A percentile compares a stretch with the other conserved stretches of the same genome.
Conservation (phyloP, 2,329 filamentous ascomycete species). For the Dryadomyces quercus-mongolicae region DNA sequence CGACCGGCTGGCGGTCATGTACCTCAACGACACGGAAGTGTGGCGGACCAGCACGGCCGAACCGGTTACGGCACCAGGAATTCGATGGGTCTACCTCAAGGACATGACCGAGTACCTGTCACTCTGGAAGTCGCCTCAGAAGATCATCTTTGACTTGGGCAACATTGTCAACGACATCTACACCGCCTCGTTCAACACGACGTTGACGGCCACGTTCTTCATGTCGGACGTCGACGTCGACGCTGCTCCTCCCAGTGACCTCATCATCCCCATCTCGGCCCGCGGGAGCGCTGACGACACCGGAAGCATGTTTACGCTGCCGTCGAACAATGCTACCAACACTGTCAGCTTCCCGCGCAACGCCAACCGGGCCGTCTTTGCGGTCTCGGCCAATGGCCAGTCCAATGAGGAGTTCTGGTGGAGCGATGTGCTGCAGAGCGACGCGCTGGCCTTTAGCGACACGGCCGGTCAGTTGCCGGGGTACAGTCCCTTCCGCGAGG, state of each 20-base stretch:
- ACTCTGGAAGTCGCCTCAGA: constrained; percentile 58
- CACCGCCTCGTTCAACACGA: constrained; percentile 63
- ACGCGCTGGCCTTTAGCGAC: constrained; percentile 44
- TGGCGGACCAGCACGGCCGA: constrained; percentile 77
- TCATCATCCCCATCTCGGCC: constrained; percentile 56
- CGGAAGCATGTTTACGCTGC: constrained; percentile 57
- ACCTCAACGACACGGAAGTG: constrained; percentile 65
- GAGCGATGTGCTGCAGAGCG: constrained; percentile 58
- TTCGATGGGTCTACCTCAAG: constrained; percentile 66
- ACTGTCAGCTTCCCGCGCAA: constrained; percentile 52
- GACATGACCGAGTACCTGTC: constrained; percentile 62
- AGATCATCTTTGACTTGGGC: constrained; percentile 67
- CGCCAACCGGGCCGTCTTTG: constrained; percentile 56
- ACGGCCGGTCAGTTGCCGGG: constrained; percentile 49
- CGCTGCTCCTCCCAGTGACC: constrained; percentile 39
- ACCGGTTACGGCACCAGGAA: constrained; percentile 52
- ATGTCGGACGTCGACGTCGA: constrained; percentile 25
- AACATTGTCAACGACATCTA: constrained; percentile 61
- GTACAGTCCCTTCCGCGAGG: constrained; percentile 63
- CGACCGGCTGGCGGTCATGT: constrained; percentile 66
- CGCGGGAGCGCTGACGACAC: constrained; percentile 32
- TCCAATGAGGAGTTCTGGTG: constrained; percentile 76
- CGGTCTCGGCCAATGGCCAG: constrained; percentile 68
- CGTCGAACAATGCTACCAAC: constrained; percentile 46
- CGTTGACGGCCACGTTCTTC: constrained; percentile 63